Conservation (phyloP, 1,284 basidiomycete genomes). For the Fomes fomentarius region DNA sequence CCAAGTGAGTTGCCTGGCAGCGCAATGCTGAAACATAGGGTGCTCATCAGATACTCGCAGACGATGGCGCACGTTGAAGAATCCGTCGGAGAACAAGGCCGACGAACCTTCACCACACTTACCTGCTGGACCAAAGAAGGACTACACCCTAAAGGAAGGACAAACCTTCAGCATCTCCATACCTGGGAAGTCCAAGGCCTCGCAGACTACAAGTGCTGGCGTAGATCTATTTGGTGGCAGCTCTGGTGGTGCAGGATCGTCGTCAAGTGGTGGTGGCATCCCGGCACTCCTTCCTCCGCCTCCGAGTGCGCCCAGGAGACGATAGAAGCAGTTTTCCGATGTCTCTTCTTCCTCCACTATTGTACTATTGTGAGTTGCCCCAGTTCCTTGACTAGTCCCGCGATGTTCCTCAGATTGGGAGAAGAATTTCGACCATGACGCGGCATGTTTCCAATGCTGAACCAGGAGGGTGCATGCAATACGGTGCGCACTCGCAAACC, state of each 20-base stretch:
- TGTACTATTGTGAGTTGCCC: constrained; percentile 15
- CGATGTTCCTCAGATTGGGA: constrained; percentile 6
- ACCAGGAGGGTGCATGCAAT: too few relatives aligned
- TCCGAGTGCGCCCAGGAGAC: constrained; percentile 54
- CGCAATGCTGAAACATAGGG: not conserved
- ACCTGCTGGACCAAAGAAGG: constrained; percentile 85
- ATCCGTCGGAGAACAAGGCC: constrained; percentile 50
- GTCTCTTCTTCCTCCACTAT: not conserved
- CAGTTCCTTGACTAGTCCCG: too few relatives aligned
- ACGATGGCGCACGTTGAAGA: constrained; percentile 61
- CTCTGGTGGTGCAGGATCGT: constrained; percentile 25
- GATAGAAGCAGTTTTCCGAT: constrained; percentile 9
- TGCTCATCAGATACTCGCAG: constrained; percentile 37
- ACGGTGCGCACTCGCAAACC: not conserved
- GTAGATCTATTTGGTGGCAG: constrained; percentile 30
- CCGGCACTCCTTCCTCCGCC: constrained; percentile 75
- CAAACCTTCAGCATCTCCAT: constrained; percentile 94
- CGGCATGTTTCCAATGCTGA: not conserved
- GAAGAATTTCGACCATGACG: not conserved
- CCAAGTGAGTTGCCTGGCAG: constrained; percentile 61
- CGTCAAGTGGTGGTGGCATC: constrained; percentile 29
- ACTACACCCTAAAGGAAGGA: constrained; percentile 95
- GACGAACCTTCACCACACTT: constrained; percentile 56
- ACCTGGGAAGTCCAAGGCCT: constrained; percentile 59
- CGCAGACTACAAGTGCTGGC: constrained; percentile 9